Percentiles rank a stretch among this genome's conserved stretches.
Conservation (phyloP, 1,284 basidiomycete species). For the Hypsizygus ulmarius region DNA sequence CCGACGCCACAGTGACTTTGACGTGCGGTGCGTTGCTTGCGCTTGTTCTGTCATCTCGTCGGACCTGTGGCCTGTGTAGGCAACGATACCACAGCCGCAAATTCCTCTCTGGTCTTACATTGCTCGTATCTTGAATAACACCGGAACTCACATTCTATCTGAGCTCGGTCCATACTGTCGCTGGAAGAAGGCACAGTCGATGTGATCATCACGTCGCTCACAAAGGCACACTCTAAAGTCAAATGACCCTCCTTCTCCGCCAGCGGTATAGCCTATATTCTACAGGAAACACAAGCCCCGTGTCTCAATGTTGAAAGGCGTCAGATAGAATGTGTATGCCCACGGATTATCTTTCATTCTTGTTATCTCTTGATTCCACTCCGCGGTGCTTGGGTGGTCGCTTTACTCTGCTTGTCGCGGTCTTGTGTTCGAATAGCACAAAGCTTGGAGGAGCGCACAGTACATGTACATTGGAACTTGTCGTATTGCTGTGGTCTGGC, state of each 20-base stretch:
- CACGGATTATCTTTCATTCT: too few relatives aligned
- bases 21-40: constrained; percentile 4
- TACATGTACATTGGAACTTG: neutral
- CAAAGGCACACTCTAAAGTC: neutral
- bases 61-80: neutral
- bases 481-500: too few relatives aligned
- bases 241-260: neutral
- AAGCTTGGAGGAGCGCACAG: too few relatives aligned
- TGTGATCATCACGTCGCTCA: constrained; percentile 6
- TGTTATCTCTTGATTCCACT: too few relatives aligned
- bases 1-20: constrained; percentile 9
- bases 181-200: neutral
- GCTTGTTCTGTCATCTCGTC: neutral
- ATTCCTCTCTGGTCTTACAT: neutral
- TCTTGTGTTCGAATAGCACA: too few relatives aligned
- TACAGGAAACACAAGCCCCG: too few relatives aligned
- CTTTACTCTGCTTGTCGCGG: too few relatives aligned
- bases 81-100: too few relatives aligned
- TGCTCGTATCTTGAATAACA: neutral
- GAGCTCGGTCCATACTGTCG: neutral
- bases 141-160: neutral
- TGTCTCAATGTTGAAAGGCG: too few relatives aligned
- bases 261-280: neutral
- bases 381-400: too few relatives aligned
- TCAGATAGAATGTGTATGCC: too few relatives aligned